Percentiles rank a stretch among this genome's conserved stretches.
phyloP scores from a whole-genome alignment of 2,329 filamentous ascomycete genomes.

The Blastomyces parvus region DNA sequence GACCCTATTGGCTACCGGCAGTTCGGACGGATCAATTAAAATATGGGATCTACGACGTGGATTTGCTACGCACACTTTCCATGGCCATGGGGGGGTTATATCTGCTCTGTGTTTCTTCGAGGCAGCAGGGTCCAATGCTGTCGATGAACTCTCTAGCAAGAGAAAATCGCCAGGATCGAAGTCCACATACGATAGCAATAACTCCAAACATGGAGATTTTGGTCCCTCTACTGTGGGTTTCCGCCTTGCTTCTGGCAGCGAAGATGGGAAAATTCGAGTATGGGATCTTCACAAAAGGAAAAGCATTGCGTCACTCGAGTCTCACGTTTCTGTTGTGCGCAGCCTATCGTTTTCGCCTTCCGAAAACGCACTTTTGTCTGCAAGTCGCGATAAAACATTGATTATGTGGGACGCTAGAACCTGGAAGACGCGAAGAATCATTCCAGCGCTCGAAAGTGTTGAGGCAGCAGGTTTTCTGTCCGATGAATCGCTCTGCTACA shows the following conservation, averaged over 20 bases:
- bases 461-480: constrained; percentile 74
- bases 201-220: constrained; percentile 31
- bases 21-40: constrained; percentile 87
- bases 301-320: constrained; percentile 68
- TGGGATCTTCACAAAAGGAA: constrained; percentile 85
- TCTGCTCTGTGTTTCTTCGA: constrained; percentile 91
- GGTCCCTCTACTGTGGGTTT: constrained; percentile 50
- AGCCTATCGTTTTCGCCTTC: constrained; percentile 69
- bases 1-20: constrained; percentile 83
- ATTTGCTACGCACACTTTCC: constrained; percentile 89
- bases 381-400: constrained; percentile 83
- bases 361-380: constrained; percentile 69
- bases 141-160: constrained; percentile 29
- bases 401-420: constrained; percentile 81
- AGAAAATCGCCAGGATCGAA: constrained; percentile 39
- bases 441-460: constrained; percentile 75
- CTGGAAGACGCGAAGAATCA: constrained; percentile 73
- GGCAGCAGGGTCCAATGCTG: constrained; percentile 41
- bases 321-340: constrained; percentile 91
- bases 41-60: constrained; percentile 91
- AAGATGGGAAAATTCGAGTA: constrained; percentile 84
- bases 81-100: constrained; percentile 81
- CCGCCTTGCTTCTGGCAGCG: constrained; percentile 78
- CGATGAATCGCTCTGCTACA: constrained; percentile 63
- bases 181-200: constrained; percentile 27